Conservation (phyloP, 345 rosid genomes). For the Populus nigra region DNA sequence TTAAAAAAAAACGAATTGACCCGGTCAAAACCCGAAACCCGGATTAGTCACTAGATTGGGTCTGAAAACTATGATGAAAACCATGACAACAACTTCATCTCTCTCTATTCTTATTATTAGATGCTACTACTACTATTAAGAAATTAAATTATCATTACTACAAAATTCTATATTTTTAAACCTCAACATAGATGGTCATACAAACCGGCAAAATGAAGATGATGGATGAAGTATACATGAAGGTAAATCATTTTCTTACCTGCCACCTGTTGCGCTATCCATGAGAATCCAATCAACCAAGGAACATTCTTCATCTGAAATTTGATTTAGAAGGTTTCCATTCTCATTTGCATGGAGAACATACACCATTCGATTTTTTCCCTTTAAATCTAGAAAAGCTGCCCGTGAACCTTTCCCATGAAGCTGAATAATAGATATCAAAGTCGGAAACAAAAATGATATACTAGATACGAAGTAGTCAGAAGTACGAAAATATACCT, state of each 20-base stretch:
- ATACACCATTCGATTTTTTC: conserved; percentile 51
- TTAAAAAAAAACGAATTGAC: too few relatives aligned
- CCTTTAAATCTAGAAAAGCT: conserved; percentile 49
- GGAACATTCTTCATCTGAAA: conserved; percentile 58
- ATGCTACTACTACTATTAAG: too few relatives aligned
- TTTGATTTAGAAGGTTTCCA: conserved; percentile 60
- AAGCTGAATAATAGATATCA: conserved; percentile 45
- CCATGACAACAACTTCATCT: too few relatives aligned
- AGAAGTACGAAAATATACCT: conserved; percentile 42
- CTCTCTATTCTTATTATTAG: too few relatives aligned
- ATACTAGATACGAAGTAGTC: not conserved
- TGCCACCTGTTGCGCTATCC: conserved; percentile 88
- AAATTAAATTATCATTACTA: too few relatives aligned
- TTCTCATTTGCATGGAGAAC: conserved; percentile 76
- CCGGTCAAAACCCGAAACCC: too few relatives aligned
- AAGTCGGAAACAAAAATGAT: not conserved
- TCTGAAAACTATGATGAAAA: too few relatives aligned
- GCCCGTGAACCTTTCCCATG: conserved; percentile 73
- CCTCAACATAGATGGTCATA: not conserved
- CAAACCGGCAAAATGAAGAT: not conserved
- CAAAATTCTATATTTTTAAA: not conserved
- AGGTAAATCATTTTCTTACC: conserved; percentile 33
- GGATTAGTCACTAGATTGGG: too few relatives aligned
- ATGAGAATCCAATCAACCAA: conserved; percentile 86
- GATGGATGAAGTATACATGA: not conserved